Percentiles rank a stretch among this genome's conserved stretches.
Evolutionary conservation across 805 yeast genomes (phyloP).

Genomic region (Candida railenensis): DNA sequence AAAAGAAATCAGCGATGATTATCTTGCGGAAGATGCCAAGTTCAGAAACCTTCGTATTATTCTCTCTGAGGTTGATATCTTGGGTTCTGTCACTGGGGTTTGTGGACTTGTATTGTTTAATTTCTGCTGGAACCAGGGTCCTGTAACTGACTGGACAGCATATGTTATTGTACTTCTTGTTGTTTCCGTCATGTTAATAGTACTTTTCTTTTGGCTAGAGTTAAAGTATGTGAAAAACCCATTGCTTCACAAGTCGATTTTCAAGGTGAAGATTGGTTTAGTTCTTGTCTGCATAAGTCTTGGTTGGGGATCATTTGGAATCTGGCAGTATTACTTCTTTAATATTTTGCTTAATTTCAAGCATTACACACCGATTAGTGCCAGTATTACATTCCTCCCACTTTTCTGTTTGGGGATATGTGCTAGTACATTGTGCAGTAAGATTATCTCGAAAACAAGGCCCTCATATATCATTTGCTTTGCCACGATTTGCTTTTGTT

Average conservation of each 20-base stretch:
- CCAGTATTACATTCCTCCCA: constrained; percentile 42
- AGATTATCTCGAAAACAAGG: constrained; percentile 43
- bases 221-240: constrained; percentile 45
- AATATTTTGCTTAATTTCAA: constrained; percentile 50
- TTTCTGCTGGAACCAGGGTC: constrained; percentile 75
- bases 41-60: background rate
- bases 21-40: background rate
- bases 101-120: constrained; percentile 61
- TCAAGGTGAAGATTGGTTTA: constrained; percentile 45
- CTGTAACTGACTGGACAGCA: constrained; percentile 66
- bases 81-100: constrained; percentile 50
- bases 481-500: constrained; percentile 53
- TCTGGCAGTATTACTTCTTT: constrained; percentile 68
- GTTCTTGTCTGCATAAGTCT: constrained; percentile 51
- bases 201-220: constrained; percentile 51
- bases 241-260: constrained; percentile 50
- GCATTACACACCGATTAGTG: constrained; percentile 34
- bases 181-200: constrained; percentile 43
- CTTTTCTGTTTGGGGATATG: constrained; percentile 52
- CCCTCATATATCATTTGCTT: constrained; percentile 51
- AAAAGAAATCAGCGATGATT: background rate
- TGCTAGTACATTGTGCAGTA: constrained; percentile 55
- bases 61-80: constrained; percentile 16
- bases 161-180: constrained; percentile 59
- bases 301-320: constrained; percentile 81